phyloP scores from a whole-genome alignment of 495 filamentous ascomycete genomes.

The Glutinoglossum americanum region DNA sequence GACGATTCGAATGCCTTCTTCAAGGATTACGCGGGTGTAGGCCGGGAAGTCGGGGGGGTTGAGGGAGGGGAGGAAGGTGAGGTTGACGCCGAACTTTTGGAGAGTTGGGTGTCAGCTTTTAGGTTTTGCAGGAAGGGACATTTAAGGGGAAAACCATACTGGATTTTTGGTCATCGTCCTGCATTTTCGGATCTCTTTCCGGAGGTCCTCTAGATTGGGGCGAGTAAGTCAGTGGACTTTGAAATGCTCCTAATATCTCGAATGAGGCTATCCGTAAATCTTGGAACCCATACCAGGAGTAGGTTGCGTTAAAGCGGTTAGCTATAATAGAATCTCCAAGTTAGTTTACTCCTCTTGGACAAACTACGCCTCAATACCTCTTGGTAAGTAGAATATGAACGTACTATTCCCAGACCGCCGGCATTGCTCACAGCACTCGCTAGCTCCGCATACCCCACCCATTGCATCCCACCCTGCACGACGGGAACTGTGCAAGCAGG shows the following conservation, averaged over 20 bases:
- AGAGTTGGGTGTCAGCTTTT: not conserved
- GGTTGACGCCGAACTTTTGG: conserved; percentile 66
- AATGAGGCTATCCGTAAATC: not conserved
- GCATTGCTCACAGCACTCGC: conserved; percentile 89
- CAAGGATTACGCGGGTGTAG: conserved; percentile 82
- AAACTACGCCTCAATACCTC: not conserved
- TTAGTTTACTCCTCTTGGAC: not conserved
- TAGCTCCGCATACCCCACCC: conserved; percentile 76
- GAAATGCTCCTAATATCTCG: not conserved
- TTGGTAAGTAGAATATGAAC: not conserved
- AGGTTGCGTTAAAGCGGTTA: conserved; percentile 87
- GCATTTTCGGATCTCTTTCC: conserved; percentile 80
- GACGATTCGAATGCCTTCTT: conserved; percentile 82
- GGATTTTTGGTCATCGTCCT: conserved; percentile 66
- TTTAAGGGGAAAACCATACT: not conserved
- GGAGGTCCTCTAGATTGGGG: conserved; percentile 42
- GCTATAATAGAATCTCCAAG: conserved; percentile 14
- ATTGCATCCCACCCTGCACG: conserved; percentile 98
- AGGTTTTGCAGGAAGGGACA: not conserved
- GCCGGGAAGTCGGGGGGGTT: conserved; percentile 79
- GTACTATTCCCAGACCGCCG: conserved; percentile 73
- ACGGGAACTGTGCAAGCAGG: conserved; percentile 48
- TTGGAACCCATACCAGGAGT: conserved; percentile 28
- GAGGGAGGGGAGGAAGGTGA: conserved; percentile 81
- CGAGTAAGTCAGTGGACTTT: not conserved